A percentile compares a stretch with the other conserved stretches of the same genome.
Conservation (phyloP, 192 early-diverging fungal genomes). For the Bifiguratus adelaidae region DNA sequence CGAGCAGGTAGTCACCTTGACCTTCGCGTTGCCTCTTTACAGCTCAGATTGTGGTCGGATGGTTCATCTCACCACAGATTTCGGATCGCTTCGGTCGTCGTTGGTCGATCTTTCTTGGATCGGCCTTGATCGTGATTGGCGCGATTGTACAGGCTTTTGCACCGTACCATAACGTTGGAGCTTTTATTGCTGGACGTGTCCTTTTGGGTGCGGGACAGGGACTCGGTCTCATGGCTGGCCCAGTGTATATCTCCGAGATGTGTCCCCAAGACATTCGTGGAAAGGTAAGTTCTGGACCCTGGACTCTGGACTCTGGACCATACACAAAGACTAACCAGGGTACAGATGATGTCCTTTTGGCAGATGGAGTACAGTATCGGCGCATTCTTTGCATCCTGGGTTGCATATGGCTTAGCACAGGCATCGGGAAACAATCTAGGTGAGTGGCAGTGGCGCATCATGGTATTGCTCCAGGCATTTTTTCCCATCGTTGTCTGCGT, state of each 20-base stretch:
- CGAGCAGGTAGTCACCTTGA: slow-evolving; percentile 8
- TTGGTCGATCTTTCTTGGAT: slow-evolving; percentile 8
- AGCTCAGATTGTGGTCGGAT: slow-evolving; percentile 8
- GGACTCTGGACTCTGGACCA: too few species aligned
- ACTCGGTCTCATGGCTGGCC: slow-evolving; percentile 9
- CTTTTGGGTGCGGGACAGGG: slow-evolving; percentile 8
- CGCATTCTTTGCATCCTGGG: slow-evolving; percentile 8
- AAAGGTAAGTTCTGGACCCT: too few species aligned
- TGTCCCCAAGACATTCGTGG: slow-evolving; percentile 9
- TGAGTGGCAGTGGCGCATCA: slow-evolving; percentile 8
- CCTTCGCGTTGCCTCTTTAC: too few species aligned
- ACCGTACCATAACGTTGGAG: slow-evolving; percentile 9
- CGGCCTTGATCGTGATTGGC: background rate
- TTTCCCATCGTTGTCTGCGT: slow-evolving; percentile 1
- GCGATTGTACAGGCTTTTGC: slow-evolving; percentile 7
- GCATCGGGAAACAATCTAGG: slow-evolving; percentile 1
- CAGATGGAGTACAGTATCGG: slow-evolving; percentile 10
- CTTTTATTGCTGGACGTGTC: slow-evolving; percentile 9
- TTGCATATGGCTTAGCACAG: slow-evolving; percentile 9
- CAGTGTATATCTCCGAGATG: slow-evolving; percentile 9
- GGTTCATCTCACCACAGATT: slow-evolving; percentile 7
- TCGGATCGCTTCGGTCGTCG: slow-evolving; percentile 9
- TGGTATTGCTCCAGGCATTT: slow-evolving; percentile 4
- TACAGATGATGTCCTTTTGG: slow-evolving; percentile 15
- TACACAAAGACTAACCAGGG: too few species aligned